These are phyloP conservation scores for Flaveria sonorensis DNA, from an alignment of 129 eudicot genomes.

Conservation along the genomic window DNA sequence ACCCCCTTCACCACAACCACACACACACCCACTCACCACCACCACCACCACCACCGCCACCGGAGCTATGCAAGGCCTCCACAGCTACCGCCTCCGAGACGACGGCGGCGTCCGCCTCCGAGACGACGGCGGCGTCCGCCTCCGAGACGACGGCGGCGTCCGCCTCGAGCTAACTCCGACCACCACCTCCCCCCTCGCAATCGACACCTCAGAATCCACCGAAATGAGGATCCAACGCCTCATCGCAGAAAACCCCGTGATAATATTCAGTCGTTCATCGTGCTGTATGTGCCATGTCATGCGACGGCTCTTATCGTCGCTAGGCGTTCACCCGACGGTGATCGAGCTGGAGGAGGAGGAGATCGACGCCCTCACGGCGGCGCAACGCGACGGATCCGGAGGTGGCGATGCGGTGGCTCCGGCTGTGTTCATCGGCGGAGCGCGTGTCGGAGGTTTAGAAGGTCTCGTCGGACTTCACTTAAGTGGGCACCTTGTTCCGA, in stretches of 20 bases:
- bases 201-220: conserved; percentile 73
- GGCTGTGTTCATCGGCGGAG: conserved; percentile 80
- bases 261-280: conserved; percentile 73
- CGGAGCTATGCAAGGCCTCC: conserved; percentile 57
- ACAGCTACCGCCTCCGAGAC: conserved; percentile 36
- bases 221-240: conserved; percentile 85
- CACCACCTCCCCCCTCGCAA: conserved; percentile 65
- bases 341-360: conserved; percentile 85
- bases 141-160: conserved; percentile 66
- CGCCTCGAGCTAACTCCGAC: conserved; percentile 73
- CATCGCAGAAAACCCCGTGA: conserved; percentile 69
- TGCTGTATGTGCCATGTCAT: conserved; percentile 99
- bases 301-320: conserved; percentile 60
- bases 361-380: conserved; percentile 57
- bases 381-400: conserved; percentile 24
- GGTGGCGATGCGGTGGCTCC: conserved; percentile 49
- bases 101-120: conserved; percentile 76
- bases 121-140: conserved; percentile 70
- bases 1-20: conserved; percentile 33
- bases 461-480: conserved; percentile 82
- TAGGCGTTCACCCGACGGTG: conserved; percentile 91
- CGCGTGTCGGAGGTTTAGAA: conserved; percentile 79
- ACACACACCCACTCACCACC: conserved; percentile 16
- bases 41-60: neutral
- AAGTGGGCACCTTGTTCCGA: conserved; percentile 70